Evolutionary conservation across 371 early-diverging fungal genomes (phyloP), one percentile per base, ranked within the genome.

Genomic region (Phascolomyces articulosus): DNA sequence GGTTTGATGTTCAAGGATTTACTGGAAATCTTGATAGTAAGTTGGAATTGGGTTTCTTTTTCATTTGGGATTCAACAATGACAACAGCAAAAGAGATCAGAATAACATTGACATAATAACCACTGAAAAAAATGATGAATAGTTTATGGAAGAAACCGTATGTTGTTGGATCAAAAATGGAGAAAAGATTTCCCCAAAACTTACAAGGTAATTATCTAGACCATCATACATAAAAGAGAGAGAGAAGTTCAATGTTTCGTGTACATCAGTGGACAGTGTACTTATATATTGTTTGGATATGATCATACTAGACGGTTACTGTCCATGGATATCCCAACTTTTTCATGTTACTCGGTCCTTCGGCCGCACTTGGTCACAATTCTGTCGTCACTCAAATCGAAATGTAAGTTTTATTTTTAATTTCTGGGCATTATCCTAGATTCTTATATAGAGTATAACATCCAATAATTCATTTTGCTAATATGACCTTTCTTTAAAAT

Each of bases 1-100:
- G 90, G 3, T 90, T 85, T 65, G 64, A 84, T 44, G 71, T 82
- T 3, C 78, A 77, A 54, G 75, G 65, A 8, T 71, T 75, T 23
- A 60, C 67, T 16, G 72, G 72, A 29, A 63, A 73, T 7, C 44
- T 77, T 10, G 57, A 75, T 13, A 62, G 76, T 72, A 72, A 49
- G 66, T 54, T 20, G 53, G 10, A 11, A 28, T 40, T 20, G 44
- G 57, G 7, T 47, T 8, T 59, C 4, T 2, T 29, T 38, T 4
- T 31, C 27, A 28, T 58, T 34, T n/a, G n/a, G n/a, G n/a, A n/a
- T n/a, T n/a, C n/a, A n/a, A n/a, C n/a, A n/a, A n/a, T n/a, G n/a
- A n/a, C n/a, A n/a, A n/a, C n/a, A n/a, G n/a, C n/a, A n/a, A n/a
- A n/a, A 10, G 20, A 16, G 24, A 1, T 58, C 23, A 24, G 34